phyloP scores from a whole-genome alignment of 2,329 filamentous ascomycete species.

The Fusarium avenaceum region DNA sequence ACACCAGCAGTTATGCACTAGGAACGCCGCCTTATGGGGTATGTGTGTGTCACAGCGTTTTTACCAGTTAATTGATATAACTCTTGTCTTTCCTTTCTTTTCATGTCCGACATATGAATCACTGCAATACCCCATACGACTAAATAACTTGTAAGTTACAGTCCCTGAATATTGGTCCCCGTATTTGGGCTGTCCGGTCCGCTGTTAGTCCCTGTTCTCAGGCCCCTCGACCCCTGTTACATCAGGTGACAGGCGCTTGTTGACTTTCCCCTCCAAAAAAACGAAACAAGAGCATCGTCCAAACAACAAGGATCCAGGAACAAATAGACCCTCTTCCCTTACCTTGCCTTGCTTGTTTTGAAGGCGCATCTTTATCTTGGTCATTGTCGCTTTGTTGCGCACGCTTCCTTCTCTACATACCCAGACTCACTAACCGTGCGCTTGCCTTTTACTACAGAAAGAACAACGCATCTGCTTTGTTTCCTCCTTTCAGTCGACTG shows the following conservation, averaged over 20 bases:
- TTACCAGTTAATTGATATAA: slow-evolving; percentile 21
- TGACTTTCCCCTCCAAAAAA: slow-evolving; percentile 49
- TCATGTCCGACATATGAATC: slow-evolving; percentile 15
- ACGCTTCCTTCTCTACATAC: slow-evolving; percentile 35
- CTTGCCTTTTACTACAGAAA: slow-evolving; percentile 39
- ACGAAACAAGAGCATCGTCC: slow-evolving; percentile 31
- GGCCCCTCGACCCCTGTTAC: slow-evolving; percentile 37
- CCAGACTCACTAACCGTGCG: slow-evolving; percentile 38
- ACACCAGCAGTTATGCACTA: slow-evolving; percentile 27
- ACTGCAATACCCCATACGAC: slow-evolving; percentile 1
- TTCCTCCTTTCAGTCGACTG: slow-evolving; percentile 36
- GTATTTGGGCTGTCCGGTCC: slow-evolving; percentile 18
- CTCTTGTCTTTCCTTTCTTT: slow-evolving; percentile 4
- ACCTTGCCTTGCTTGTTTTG: slow-evolving; percentile 13
- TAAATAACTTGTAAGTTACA: slow-evolving; percentile 8
- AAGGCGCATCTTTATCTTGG: slow-evolving; percentile 27
- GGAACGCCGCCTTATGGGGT: slow-evolving; percentile 7
- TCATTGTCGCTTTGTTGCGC: slow-evolving; percentile 23
- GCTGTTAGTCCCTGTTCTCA: slow-evolving; percentile 12
- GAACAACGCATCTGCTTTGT: slow-evolving; percentile 47
- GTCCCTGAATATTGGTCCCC: slow-evolving; percentile 30
- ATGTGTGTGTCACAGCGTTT: slow-evolving; percentile 24
- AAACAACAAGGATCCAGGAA: slow-evolving; percentile 47
- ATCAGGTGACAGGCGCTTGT: slow-evolving; percentile 50
- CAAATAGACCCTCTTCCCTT: slow-evolving; percentile 14